Percentiles rank a stretch among this genome's conserved stretches.
Evolutionary conservation across 2,329 filamentous ascomycete genomes (phyloP).

Genomic region (Fusarium nisikadoi): DNA sequence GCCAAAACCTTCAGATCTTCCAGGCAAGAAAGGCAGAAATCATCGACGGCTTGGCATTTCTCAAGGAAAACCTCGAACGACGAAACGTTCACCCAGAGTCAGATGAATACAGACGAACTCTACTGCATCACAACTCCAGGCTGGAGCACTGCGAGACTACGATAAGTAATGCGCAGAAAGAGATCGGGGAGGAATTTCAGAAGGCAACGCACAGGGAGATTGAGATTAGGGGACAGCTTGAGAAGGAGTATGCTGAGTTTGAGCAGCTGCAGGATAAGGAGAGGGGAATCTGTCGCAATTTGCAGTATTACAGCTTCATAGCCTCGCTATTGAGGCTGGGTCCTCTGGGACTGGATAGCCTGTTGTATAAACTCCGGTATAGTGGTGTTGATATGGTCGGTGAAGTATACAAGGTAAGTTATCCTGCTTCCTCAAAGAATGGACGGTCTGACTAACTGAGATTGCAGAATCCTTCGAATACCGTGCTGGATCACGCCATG

Average conservation of each 20-base stretch:
- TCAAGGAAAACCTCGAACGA: not conserved
- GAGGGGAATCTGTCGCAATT: not conserved
- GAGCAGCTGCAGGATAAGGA: not conserved
- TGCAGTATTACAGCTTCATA: not conserved
- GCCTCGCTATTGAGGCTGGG: not conserved
- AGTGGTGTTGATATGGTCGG: not conserved
- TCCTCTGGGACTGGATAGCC: not conserved
- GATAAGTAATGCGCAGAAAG: not conserved
- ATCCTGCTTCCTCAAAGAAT: rapidly evolving
- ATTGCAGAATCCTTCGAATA: not conserved
- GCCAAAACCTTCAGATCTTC: not conserved
- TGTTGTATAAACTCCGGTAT: not conserved
- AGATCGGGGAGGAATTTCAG: not conserved
- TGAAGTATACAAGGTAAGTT: not conserved
- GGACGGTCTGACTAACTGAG: not conserved
- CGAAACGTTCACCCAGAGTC: not conserved
- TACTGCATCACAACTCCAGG: rapidly evolving
- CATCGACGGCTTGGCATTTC: not conserved
- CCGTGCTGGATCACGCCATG: not conserved
- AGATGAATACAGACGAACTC: not conserved
- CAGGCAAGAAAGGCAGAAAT: not conserved
- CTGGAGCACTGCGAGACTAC: not conserved
- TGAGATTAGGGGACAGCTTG: not conserved
- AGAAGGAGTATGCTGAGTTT: not conserved
- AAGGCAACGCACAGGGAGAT: no score